Base-by-base conservation (phyloP, 129 eudicot genomes). In the Flaveria robusta region DNA sequence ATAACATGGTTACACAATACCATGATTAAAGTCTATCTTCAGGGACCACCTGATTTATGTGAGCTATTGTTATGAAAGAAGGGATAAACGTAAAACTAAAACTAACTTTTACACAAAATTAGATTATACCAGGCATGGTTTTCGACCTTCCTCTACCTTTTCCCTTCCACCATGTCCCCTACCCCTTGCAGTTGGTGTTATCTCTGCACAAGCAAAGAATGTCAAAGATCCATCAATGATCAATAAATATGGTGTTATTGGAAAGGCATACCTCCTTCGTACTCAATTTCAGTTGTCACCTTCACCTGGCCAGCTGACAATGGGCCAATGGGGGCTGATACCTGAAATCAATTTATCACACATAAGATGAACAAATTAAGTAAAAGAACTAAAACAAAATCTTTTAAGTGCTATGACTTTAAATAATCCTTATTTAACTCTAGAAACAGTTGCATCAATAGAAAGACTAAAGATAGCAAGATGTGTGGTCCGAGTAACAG, bases 291-390 rank as follows among this genome's bases (percentile, higher is more conserved):
- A n/a, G 87, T 70, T 52, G 78, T 58, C 72, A 78, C 87, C 82
- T 81, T 92, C 79, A 92, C 96, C 79, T 83, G 96, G 79, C 89
- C 97, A 62, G 91, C 97, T 71, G 97, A 93, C n/a, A n/a, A n/a
- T n/a, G n/a, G n/a, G n/a, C n/a, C 71, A 92, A 70, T 68, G 97
- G 97, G 23, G 89, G 88, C 69, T 92, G 97, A 79, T 92, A 92
- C 81, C 96, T 92, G 81, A 29, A 42, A 76, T 15, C 9, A 42
- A 20, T 20, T 74, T 15, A 51, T 12, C 51, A 16, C 51, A 46
- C 51, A 46, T 2, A 46, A n/a, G n/a, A n/a, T n/a, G n/a, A n/a
- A n/a, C n/a, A n/a, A n/a, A n/a, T n/a, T 46, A 12, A 11, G 51
- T 46, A 16, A 51, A 3, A 3, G 8, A n/a, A 51, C 58, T n/a